Evolutionary conservation across 2,329 filamentous ascomycete species (phyloP), one percentile per base, ranked within the genome.

Genomic region (Venturia asperata): DNA sequence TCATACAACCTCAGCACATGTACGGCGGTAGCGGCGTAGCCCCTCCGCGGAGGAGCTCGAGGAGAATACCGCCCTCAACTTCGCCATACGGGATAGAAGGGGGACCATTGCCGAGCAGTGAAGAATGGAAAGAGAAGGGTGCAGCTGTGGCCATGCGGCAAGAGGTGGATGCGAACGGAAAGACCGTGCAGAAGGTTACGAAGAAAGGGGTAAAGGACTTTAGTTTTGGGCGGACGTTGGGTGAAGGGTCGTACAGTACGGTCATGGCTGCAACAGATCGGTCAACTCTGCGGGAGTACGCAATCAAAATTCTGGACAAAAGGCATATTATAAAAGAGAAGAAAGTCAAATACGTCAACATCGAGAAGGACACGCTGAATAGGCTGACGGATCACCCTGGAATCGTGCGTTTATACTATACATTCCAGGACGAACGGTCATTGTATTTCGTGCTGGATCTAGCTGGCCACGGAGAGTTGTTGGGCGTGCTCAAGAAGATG

Each of bases 301-400:
- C 94, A 34, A 92, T 99, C 78, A 99, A 99, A 76, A 93, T 99
- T 19, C 84, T 99, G 60, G 94, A 99, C 78, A 99, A 99, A 79
- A 86, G 92, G 72, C 94, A 99, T 76, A 99, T 99, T 73, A 99
- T 99, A 81, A 99, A 97, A 77, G 94, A 99, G 79, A 97, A 96
- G 78, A 99, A 99, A 82, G 96, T 99, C 73, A 99, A 99, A 82
- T 99, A 99, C 73, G 94, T 99, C 77, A 99, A 97, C 77, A 99
- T 99, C 71, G 94, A 99, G 77, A 97, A 97, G 79, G 93, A 99
- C 77, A 97, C 94, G 0, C 81, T 99, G 65, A 99, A 99, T 74
- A 87, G 94, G 68, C 81, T 99, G 66, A 97, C 93, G 3, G 93
- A 99, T 68, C 94, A 99, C 73, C 94, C 94, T 7, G 94, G 94